Conservation (phyloP, 176 grass and related monocot species). For the Triticum monococcum region DNA sequence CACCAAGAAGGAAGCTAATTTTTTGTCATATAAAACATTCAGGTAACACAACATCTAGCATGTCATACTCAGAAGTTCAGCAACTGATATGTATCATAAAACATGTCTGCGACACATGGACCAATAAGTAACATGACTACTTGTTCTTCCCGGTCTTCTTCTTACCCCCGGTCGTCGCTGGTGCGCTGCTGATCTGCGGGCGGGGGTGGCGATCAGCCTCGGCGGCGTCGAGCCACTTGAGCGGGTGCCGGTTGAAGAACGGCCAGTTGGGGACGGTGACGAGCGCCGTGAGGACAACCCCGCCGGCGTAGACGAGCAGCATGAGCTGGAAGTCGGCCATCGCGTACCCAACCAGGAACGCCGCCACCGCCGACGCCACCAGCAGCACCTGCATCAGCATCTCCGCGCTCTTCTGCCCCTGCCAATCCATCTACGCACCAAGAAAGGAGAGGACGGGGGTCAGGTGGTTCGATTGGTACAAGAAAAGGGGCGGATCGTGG, state of each 20-base stretch:
- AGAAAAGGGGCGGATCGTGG: slow-evolving; percentile 13
- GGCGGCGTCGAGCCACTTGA: slow-evolving; percentile 79
- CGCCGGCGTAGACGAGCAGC: slow-evolving; percentile 78
- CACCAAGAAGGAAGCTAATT: not conserved
- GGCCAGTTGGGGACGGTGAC: slow-evolving; percentile 86
- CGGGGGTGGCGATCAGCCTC: slow-evolving; percentile 79
- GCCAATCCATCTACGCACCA: slow-evolving; percentile 76
- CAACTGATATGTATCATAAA: slow-evolving; percentile 8
- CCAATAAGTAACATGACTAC: slow-evolving; percentile 28
- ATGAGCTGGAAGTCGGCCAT: slow-evolving; percentile 75
- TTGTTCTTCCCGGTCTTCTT: slow-evolving; percentile 86
- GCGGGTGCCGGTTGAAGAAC: slow-evolving; percentile 72
- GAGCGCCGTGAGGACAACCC: slow-evolving; percentile 79
- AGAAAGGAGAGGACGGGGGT: not conserved
- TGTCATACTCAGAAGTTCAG: slow-evolving; percentile 18
- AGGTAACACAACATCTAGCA: not conserved
- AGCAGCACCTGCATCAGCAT: slow-evolving; percentile 92
- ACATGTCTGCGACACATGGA: not conserved
- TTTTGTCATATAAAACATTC: not conserved
- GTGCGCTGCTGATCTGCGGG: slow-evolving; percentile 47
- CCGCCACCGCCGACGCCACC: slow-evolving; percentile 54
- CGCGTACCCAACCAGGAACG: slow-evolving; percentile 58
- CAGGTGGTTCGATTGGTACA: not conserved
- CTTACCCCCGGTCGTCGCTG: slow-evolving; percentile 36
- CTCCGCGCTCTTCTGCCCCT: slow-evolving; percentile 91